Base-by-base conservation (phyloP, 345 rosid genomes). In the Physaria fendleri region DNA sequence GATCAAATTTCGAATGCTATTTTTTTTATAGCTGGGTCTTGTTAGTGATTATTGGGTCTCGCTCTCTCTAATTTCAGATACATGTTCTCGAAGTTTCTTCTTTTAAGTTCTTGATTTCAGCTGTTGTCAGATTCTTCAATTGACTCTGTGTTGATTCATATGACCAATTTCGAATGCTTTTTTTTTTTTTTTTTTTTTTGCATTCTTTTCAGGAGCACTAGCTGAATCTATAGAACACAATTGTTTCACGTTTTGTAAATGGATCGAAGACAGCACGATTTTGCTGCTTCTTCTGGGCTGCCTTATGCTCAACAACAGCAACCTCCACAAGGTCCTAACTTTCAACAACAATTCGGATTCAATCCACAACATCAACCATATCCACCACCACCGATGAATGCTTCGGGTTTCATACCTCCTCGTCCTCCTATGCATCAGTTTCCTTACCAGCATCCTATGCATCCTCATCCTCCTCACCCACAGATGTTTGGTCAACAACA, bases 401-500 rank as follows among this genome's bases (percentile, higher is more conserved):
- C 72, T 58, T 76, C 90, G 41, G 82, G 84, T 6, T 89, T 79
- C 73, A 75, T 82, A 44, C 78, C 88, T 5, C 94, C 84, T 12
- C 95, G 81, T 79, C 90, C 87, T 75, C 71, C 96, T 46, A 73
- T 83, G 72, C 93, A 82, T 37, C 96, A 87, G 60, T 87, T 79
- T 69, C 90, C 99, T 55, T 93, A 79, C 71, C 94, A 79, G 71
- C 92, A 77, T 59, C 88, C 79, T 35, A 61, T 85, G 77, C 97
- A 51, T 32, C 85, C 64, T 53, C 78, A 73, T 8, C 83, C 73
- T 56, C 91, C 77, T 63, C 97, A 75, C 62, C 80, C 81, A 25
- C 96, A 79, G 64, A 89, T 80, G 72, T 85, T 78, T 73, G 85
- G 74, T 70, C 95, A 84, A 16, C 95, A 82, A 40, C 86, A 76